Conservation (phyloP, 441 rosid genomes). For the Iberis amara region DNA sequence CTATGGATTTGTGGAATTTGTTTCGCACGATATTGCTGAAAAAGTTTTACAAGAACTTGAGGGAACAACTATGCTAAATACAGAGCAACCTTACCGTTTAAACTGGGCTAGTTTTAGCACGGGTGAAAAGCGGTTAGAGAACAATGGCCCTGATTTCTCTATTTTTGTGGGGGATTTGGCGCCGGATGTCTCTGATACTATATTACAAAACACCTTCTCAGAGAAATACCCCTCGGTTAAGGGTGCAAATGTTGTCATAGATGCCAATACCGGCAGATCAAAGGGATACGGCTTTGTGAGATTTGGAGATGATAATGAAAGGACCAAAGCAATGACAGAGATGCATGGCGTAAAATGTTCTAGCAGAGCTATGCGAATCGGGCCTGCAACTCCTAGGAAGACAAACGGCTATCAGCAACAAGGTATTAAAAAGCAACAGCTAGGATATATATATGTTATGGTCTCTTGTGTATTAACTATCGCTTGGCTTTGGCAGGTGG, state of each 20-base stretch:
- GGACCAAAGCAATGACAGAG: conserved; percentile 77
- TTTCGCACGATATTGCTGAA: conserved; percentile 66
- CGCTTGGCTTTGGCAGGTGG: conserved; percentile 42
- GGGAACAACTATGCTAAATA: conserved; percentile 60
- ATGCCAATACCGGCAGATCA: conserved; percentile 81
- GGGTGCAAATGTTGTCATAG: conserved; percentile 81
- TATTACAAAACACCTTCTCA: conserved; percentile 66
- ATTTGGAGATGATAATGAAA: conserved; percentile 80
- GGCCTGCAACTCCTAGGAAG: conserved; percentile 92
- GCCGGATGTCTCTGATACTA: conserved; percentile 72
- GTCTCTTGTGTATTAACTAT: neutral
- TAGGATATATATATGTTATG: neutral
- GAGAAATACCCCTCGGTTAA: conserved; percentile 74
- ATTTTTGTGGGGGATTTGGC: conserved; percentile 94
- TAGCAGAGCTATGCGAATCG: conserved; percentile 90
- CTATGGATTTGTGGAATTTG: conserved; percentile 87
- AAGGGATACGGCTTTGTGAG: conserved; percentile 96
- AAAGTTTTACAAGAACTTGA: conserved; percentile 63
- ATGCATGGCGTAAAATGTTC: conserved; percentile 89
- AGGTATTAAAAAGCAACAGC: conserved; percentile 7
- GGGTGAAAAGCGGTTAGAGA: conserved; percentile 77
- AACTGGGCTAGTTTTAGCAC: conserved; percentile 94
- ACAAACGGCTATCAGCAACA: conserved; percentile 63
- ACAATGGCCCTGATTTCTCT: conserved; percentile 74
- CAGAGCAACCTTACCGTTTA: conserved; percentile 76